Evolutionary conservation across 345 rosid genomes (phyloP), one percentile per base, ranked within the genome.

Genomic region (Populus nigra): DNA sequence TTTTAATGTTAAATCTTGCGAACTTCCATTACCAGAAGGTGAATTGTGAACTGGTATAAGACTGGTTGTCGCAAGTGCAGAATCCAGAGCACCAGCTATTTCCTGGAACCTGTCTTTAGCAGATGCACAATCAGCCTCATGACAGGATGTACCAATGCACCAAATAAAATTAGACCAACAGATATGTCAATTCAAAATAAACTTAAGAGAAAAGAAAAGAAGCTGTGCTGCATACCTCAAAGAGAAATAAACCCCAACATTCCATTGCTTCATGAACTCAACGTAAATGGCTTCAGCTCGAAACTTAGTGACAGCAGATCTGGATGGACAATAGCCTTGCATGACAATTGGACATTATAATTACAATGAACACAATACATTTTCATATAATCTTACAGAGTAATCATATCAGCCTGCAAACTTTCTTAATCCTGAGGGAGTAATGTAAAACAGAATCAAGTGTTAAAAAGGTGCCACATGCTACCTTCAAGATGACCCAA

Each of bases 261-360:
- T 96, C 99, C 99, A 94, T 75, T 91, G 97, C 88, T 92, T 96
- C 93, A 92, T 85, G 89, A 92, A 96, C 75, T 96, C 97, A 67
- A 80, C 72, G 83, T 81, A 96, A 38, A 87, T 77, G 20, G 94
- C 85, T 87, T 91, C 95, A 53, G 89, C 84, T 77, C 98, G 90
- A 83, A 94, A 94, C 84, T 90, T 91, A 63, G 92, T 74, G 18
- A 90, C 99, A 81, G 99, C 97, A 85, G 96, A 87, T 86, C 97
- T 90, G 80, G 99, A 92, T 43, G 97, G 95, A 87, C 94, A 94
- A 86, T 89, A 92, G 83, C 98, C 99, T 96, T 88, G 93, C 89
- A 80, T 84, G 86, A 88, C 79, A 89, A 90, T 72, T 70, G 80
- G 77, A 85, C 67, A 79, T 77, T 69, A 80, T 79, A 73, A 83